Evolutionary conservation across 768 basidiomycete genomes (phyloP).

Genomic region (Tephrocybe rancida): DNA sequence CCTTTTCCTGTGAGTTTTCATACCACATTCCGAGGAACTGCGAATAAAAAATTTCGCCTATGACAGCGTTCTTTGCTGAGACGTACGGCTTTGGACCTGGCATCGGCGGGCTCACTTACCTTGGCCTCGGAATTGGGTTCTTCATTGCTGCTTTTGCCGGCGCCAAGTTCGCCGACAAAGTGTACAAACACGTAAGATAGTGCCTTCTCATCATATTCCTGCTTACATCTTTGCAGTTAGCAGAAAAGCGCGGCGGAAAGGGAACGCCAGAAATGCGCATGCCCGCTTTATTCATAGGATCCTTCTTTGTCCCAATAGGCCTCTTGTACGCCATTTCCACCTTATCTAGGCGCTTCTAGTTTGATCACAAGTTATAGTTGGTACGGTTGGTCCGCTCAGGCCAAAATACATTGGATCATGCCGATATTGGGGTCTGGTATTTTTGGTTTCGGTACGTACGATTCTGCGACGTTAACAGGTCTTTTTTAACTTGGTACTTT

Average conservation of each 20-base stretch:
- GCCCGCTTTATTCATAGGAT: slow-evolving; percentile 70
- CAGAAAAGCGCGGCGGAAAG: slow-evolving; percentile 56
- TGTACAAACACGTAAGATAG: slow-evolving; percentile 48
- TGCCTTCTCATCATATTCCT: neutral
- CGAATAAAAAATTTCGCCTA: no score
- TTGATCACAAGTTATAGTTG: no score
- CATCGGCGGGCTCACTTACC: slow-evolving; percentile 50
- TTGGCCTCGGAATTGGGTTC: slow-evolving; percentile 62
- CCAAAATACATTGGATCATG: slow-evolving; percentile 72
- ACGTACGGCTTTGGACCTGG: slow-evolving; percentile 56
- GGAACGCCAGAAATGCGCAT: slow-evolving; percentile 78
- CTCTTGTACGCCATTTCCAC: slow-evolving; percentile 50
- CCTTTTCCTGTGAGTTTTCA: slow-evolving; percentile 54
- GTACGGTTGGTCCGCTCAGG: slow-evolving; percentile 82
- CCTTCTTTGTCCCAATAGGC: slow-evolving; percentile 68
- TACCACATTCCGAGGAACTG: neutral
- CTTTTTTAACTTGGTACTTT: neutral
- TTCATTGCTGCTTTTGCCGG: slow-evolving; percentile 46
- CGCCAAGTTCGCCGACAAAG: slow-evolving; percentile 45
- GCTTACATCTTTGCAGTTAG: slow-evolving; percentile 43
- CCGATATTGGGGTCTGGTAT: slow-evolving; percentile 66
- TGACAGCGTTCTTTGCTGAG: slow-evolving; percentile 44
- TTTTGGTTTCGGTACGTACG: slow-evolving; percentile 51
- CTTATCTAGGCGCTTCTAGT: no score
- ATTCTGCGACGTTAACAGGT: neutral